phyloP scores from a whole-genome alignment of 495 filamentous ascomycete genomes.

The Aspergillus cavernicola region DNA sequence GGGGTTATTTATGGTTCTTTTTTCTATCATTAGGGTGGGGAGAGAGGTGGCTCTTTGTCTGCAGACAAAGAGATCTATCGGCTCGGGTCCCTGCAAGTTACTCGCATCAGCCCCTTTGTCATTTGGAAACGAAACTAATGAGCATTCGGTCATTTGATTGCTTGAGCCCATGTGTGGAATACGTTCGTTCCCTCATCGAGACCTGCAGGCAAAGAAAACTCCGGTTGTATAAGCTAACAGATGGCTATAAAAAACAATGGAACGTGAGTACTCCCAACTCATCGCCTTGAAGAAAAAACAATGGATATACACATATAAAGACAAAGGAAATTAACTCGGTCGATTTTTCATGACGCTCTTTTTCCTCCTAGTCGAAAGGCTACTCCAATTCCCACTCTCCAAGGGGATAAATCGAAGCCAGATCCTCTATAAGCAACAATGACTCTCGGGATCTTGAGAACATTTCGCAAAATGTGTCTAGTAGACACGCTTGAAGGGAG shows the following conservation, averaged over 20 bases:
- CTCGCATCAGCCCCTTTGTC: background rate
- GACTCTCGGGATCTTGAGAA: background rate
- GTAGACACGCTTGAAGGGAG: constrained; percentile 83
- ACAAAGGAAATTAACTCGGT: constrained; percentile 39
- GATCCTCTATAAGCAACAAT: constrained; percentile 8
- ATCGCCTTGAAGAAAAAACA: constrained; percentile 40
- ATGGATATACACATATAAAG: constrained; percentile 48
- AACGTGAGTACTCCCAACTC: constrained; percentile 43
- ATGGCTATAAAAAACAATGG: constrained; percentile 38
- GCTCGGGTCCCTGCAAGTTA: too few relatives aligned
- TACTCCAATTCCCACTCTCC: constrained; percentile 6
- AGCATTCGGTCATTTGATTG: background rate
- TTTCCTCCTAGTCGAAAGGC: constrained; percentile 10
- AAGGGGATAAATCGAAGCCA: constrained; percentile 1
- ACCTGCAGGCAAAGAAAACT: constrained; percentile 21
- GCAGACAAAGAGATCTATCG: background rate
- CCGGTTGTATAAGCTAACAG: constrained; percentile 32
- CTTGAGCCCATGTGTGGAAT: too few relatives aligned
- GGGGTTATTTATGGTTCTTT: background rate
- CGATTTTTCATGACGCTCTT: constrained; percentile 37
- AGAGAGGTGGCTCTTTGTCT: background rate
- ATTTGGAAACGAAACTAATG: background rate
- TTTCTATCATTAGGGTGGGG: background rate
- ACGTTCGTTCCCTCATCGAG: background rate
- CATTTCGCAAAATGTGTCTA: constrained; percentile 33